Evolutionary conservation across 2,329 filamentous ascomycete species (phyloP), one percentile per base, ranked within the genome.

Genomic region (Pseudocercospora vitis): DNA sequence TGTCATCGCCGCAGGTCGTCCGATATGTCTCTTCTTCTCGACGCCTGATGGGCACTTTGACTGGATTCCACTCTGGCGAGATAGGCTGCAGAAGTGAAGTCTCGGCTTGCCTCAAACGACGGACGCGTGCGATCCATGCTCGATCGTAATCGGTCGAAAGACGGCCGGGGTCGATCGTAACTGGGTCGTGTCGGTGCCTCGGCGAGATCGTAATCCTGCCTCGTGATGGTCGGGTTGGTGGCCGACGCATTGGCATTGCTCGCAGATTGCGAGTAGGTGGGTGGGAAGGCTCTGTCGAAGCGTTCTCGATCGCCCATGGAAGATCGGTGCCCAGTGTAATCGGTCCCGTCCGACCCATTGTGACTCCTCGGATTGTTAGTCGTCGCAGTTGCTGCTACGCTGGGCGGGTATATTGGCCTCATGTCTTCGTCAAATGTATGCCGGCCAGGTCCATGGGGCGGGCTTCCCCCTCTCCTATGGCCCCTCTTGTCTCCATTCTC

Each of bases 311-410:
- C 56, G 26, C 32, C 73, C 75, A 31, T 71, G 69, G 44, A 45
- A 26, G 42, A 45, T 7, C 42, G 42, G 29, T 75, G 73, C 45
- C 71, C 77, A 18, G 90, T 95, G 71, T 91, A 95, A 65, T 95
- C 91, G 46, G 94, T 96, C 57, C 90, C 92, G 71, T 96, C 91
- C 73, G 91, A 96, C 56, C 91, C 90, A 64, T 92, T 95, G 68
- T 95, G 89, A 65, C 89, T 94, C 63, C 83, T 80, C 47, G 86
- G 86, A 61, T 91, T 92, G 69, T 94, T 87, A 26, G 88, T 92
- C 39, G 83, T 84, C 40, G 83, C 81, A 12, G 89, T 92, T 9
- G 83, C 79, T 45, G 89, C 87, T 64, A 92, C 85, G 49, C 91
- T 95, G 11, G 92, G 91, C 46, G 92, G 89, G 73, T 97, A 97